Conservation (phyloP, 106 monocot genomes). For the Amphibolis antarctica region DNA sequence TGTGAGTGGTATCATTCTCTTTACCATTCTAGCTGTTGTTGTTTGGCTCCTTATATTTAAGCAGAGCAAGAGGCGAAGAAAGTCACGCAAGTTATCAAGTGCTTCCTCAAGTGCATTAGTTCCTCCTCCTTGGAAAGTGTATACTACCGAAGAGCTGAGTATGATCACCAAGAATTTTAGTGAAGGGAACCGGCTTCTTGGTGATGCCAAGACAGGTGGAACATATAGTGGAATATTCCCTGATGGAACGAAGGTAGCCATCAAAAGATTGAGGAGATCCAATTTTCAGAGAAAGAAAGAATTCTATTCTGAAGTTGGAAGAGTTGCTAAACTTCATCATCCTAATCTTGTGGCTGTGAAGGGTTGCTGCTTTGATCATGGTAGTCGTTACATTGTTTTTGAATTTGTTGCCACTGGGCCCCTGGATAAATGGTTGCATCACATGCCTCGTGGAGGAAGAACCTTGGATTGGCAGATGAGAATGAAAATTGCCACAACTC, state of each 20-base stretch:
- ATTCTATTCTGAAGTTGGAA: conserved; percentile 83
- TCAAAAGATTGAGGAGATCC: conserved; percentile 79
- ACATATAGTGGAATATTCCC: conserved; percentile 69
- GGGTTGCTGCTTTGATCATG: conserved; percentile 96
- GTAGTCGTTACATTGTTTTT: conserved; percentile 82
- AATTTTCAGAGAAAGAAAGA: conserved; percentile 95
- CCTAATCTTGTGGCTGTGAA: conserved; percentile 85
- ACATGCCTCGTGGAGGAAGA: conserved; percentile 72
- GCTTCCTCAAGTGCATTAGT: conserved; percentile 62
- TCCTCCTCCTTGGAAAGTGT: conserved; percentile 84
- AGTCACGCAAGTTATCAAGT: conserved; percentile 62
- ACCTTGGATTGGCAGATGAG: conserved; percentile 90
- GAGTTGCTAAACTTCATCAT: conserved; percentile 86
- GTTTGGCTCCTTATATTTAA: conserved; percentile 82
- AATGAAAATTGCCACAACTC: conserved; percentile 90
- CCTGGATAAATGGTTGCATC: conserved; percentile 87
- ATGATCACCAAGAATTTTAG: conserved; percentile 95
- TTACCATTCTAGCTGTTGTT: conserved; percentile 50
- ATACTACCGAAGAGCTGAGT: conserved; percentile 69
- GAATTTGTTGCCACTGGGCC: conserved; percentile 96
- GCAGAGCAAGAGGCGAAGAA: conserved; percentile 73
- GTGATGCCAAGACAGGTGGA: conserved; percentile 94
- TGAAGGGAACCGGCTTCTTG: conserved; percentile 84
- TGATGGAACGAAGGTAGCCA: conserved; percentile 74
- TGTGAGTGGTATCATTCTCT: conserved; percentile 81